Evolutionary conservation across 805 yeast genomes (phyloP).

Genomic region (Ogataea wickerhamii): DNA sequence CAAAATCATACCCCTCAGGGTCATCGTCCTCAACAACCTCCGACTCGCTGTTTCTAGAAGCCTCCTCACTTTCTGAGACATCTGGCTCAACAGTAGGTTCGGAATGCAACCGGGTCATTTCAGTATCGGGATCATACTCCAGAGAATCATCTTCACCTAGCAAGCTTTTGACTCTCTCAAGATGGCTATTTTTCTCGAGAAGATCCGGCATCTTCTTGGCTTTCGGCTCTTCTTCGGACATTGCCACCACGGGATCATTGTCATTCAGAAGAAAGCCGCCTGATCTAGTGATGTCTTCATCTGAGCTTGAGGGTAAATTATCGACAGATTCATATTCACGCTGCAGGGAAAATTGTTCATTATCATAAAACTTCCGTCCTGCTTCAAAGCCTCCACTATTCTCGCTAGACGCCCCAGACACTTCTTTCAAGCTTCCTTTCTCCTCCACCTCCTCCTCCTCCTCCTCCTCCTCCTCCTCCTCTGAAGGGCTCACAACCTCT

Average conservation of each 20-base stretch:
- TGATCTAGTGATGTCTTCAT: too few species aligned
- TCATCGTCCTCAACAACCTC: conserved; percentile 8
- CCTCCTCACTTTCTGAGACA: too few species aligned
- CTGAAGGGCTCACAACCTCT: conserved; percentile 19
- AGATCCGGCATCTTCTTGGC: not conserved
- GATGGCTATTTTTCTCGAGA: not conserved
- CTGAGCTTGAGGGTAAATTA: too few species aligned
- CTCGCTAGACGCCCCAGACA: too few species aligned
- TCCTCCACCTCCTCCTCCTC: conserved; percentile 6
- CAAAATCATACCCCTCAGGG: conserved; percentile 43
- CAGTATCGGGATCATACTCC: not conserved
- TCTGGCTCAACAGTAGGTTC: not conserved
- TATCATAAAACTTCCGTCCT: too few species aligned
- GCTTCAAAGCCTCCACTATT: too few species aligned
- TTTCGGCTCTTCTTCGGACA: not conserved
- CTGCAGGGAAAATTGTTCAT: too few species aligned
- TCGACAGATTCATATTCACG: too few species aligned
- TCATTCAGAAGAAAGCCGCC: too few species aligned
- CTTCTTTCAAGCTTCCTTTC: too few species aligned
- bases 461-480: not conserved
- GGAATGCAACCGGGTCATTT: not conserved
- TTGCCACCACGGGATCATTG: too few species aligned
- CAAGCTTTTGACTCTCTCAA: not conserved
- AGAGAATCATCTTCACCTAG: not conserved
- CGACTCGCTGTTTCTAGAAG: not conserved